These are phyloP conservation scores for Anthracocystis setariae DNA, from an alignment of 1,284 basidiomycete species.

Conservation along the genomic window DNA sequence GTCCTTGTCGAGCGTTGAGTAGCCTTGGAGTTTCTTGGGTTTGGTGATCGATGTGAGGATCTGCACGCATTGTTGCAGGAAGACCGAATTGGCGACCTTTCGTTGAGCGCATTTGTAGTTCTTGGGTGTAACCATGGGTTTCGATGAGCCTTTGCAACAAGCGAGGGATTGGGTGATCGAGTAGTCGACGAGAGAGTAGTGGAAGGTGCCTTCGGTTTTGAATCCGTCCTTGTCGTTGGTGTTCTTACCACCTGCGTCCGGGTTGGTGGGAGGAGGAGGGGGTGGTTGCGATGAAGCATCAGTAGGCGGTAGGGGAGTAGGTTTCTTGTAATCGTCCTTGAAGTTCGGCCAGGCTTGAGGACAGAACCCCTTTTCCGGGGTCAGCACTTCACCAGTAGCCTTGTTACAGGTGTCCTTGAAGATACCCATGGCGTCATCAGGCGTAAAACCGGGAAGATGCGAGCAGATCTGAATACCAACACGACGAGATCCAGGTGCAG, in stretches of 20 bases:
- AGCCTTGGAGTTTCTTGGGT: constrained; percentile 16
- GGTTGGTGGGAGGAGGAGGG: constrained; percentile 1
- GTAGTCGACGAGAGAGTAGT: constrained; percentile 34
- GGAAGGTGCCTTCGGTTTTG: constrained; percentile 27
- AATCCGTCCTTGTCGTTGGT: constrained; percentile 37
- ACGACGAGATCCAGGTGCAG: constrained; percentile 13
- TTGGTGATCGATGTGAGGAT: constrained; percentile 23
- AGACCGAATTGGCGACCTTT: constrained; percentile 10
- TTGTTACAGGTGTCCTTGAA: constrained; percentile 15
- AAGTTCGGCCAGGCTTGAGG: constrained; percentile 37
- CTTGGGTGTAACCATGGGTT: constrained; percentile 19
- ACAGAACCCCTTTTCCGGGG: constrained; percentile 19
- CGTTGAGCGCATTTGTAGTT: constrained; percentile 35
- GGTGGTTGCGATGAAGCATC: too few relatives aligned
- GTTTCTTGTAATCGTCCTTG: constrained; percentile 17
- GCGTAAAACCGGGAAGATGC: constrained; percentile 9
- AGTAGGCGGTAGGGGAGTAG: constrained; percentile 4
- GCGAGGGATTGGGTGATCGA: constrained; percentile 23
- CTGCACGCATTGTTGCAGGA: constrained; percentile 32
- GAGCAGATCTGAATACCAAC: constrained; percentile 26
- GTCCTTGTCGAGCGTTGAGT: constrained; percentile 18
- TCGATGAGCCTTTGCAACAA: constrained; percentile 20
- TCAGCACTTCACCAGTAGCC: constrained; percentile 1
- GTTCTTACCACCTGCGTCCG: constrained; percentile 1
- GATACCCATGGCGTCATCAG: background rate